Base-by-base conservation (phyloP, 2,329 filamentous ascomycete species). In the Beauveria medogensis region DNA sequence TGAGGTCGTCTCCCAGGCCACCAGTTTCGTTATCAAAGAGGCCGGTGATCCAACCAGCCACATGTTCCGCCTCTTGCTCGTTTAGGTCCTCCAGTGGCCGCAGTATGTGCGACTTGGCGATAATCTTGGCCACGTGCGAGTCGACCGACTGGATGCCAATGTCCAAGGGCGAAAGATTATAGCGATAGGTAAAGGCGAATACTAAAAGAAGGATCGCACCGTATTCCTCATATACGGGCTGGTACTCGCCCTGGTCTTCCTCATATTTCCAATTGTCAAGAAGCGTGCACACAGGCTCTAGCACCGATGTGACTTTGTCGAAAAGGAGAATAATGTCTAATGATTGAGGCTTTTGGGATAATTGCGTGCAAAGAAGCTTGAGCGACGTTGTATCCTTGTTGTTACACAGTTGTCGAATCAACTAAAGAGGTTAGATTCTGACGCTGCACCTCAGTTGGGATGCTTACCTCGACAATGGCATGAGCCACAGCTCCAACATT, bases 401-500 rank as follows among this genome's bases (percentile, higher is more conserved):
- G 20, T 79, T 78, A 67, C 89, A 92, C 18, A 92, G 79, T 64
- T 85, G 83, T 24, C 82, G 79, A 67, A 92, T 82, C 37, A 90
- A 80, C 86, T 89, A 50, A 24, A 4, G 14, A n/a, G 1, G 54
- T 65, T 55, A 62, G 64, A 40, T 63, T 30, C 20, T 28, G 9
- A 5, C 16, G 7, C 26, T 12, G 9, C 16, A 14, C 2, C 34
- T 20, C 7, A 18, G 18, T 41, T 43, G 5, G 9, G 41, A 41
- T 22, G 60, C 78, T 67, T 71, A 88, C 87, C 77, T 91, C 88
- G 44, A 86, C 83, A 50, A 92, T 78, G 3, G 92, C 92, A 63
- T 88, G 86, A 55, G 89, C 89, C 20, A 95, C 90, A 2, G 91
- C 91, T 2, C 90, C 91, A 2, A 91, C 91, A 71, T 97, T 97